Base-by-base conservation (phyloP, 768 basidiomycete genomes). In the Podaxis sp. region DNA sequence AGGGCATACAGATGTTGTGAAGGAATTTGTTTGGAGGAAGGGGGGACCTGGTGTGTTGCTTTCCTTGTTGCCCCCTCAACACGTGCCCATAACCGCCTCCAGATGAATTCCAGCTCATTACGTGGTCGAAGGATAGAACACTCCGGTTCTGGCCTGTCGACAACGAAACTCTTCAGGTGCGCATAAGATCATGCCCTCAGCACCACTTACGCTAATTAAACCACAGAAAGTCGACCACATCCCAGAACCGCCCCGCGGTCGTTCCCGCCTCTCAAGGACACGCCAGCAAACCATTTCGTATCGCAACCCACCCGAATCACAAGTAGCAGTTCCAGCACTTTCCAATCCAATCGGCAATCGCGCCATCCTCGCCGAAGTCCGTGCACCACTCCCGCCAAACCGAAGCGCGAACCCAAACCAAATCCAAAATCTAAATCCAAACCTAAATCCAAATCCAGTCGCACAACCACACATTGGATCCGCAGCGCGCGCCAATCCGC, bases 1-100 rank as follows among this genome's bases (percentile, higher is more conserved):
- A 66, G 95, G 94, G 0, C 94, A 96, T 74, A 84, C 86, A 0
- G 94, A 96, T 65, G 93, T 95, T 2, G 96, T 98, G 19, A 97
- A 96, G 69, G 96, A 99, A 75, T 99, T 96, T 27, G 27, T 27
- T 27, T 99, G 97, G 97, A 79, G 97, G 63, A 85, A 81, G 69
- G 83, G 88, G 2, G 82, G 81, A 4, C 67, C 75, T 65, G 86
- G 89, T 86, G 19, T 22, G 74, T 70, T 25, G 41, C 25, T 51
- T 36, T 8, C 59, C 33, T 57, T 47, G 36, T 15, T 19, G 25
- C 36, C 8, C 25, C 17, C 37, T 22, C 4, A 57, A 11, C 19
- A 11, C 12, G 6, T 13, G 19, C 2, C 22, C 19, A 19, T 61
- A 29, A 19, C 52, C 57, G 27, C 4, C 22, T 58, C 27, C 38